Percentiles rank a stretch among this genome's conserved stretches.
phyloP scores from a whole-genome alignment of 2,329 filamentous ascomycete genomes.

The Sclerotinia subarctica region DNA sequence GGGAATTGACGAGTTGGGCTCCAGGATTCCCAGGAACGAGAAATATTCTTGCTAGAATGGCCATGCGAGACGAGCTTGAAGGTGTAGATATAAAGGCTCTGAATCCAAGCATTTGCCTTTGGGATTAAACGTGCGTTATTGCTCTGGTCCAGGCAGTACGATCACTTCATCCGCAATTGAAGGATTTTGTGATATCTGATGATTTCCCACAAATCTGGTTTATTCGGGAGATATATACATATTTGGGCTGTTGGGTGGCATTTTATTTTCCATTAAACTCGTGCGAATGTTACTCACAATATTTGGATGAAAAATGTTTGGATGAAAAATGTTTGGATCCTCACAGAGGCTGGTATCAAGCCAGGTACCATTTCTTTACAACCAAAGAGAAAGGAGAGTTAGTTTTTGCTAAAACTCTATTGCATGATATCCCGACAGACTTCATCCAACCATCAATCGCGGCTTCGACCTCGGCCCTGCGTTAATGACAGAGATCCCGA shows the following conservation, averaged over 20 bases:
- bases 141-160: not conserved
- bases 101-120: not conserved
- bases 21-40: not conserved
- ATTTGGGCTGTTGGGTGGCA: not conserved
- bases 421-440: not conserved
- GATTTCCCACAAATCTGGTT: not conserved
- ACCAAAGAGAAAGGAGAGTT: not conserved
- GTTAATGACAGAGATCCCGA: not conserved
- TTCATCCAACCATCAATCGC: conserved; percentile 1
- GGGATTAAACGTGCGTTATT: not conserved
- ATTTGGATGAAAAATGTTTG: not conserved
- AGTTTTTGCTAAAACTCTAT: not conserved
- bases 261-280: not conserved
- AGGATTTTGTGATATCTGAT: not conserved
- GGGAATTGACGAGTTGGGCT: conserved; percentile 7
- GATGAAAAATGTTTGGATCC: not conserved
- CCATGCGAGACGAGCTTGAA: conserved; percentile 1
- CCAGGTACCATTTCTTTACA: not conserved
- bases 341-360: not conserved
- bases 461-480: not conserved
- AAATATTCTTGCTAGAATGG: conserved; percentile 10
- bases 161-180: not conserved
- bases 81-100: conserved; percentile 7
- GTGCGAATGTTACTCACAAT: not conserved
- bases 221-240: not conserved